A percentile compares a stretch with the other conserved stretches of the same genome.
Evolutionary conservation across 1,284 basidiomycete genomes (phyloP).

Genomic region (Rhodotorula sp.): DNA sequence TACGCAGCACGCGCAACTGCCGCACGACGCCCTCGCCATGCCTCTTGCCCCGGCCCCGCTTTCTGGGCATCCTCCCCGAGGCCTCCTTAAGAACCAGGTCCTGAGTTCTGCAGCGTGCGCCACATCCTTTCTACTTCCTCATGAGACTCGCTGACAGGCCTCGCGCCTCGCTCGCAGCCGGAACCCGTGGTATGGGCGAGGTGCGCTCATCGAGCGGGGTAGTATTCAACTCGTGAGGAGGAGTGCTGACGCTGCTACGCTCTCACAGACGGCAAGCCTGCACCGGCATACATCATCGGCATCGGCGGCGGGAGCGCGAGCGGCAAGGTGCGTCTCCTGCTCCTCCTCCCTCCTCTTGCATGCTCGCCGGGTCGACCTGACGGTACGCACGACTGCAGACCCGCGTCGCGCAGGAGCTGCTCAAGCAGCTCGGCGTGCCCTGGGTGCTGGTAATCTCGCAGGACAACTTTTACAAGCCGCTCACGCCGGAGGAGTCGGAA

Average conservation of each 20-base stretch:
- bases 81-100: slow-evolving; percentile 7
- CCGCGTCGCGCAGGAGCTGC: slow-evolving; percentile 84
- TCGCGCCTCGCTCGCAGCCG: background rate
- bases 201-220: background rate
- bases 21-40: too few species aligned
- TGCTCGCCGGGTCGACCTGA: too few species aligned
- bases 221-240: too few species aligned
- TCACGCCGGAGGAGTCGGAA: slow-evolving; percentile 73
- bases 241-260: too few species aligned
- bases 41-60: too few species aligned
- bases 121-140: too few species aligned
- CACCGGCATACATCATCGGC: slow-evolving; percentile 86
- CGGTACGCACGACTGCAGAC: slow-evolving; percentile 60
- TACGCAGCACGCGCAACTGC: too few species aligned
- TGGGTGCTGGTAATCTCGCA: slow-evolving; percentile 86
- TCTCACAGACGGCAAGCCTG: slow-evolving; percentile 61
- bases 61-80: too few species aligned
- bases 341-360: background rate
- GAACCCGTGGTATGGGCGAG: slow-evolving; percentile 10
- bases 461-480: slow-evolving; percentile 89
- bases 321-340: slow-evolving; percentile 69
- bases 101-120: slow-evolving; percentile 10
- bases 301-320: slow-evolving; percentile 92
- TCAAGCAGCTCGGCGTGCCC: slow-evolving; percentile 76
- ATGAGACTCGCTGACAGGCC: background rate